Evolutionary conservation across 345 rosid genomes (phyloP).

Genomic region (Adansonia digitata): DNA sequence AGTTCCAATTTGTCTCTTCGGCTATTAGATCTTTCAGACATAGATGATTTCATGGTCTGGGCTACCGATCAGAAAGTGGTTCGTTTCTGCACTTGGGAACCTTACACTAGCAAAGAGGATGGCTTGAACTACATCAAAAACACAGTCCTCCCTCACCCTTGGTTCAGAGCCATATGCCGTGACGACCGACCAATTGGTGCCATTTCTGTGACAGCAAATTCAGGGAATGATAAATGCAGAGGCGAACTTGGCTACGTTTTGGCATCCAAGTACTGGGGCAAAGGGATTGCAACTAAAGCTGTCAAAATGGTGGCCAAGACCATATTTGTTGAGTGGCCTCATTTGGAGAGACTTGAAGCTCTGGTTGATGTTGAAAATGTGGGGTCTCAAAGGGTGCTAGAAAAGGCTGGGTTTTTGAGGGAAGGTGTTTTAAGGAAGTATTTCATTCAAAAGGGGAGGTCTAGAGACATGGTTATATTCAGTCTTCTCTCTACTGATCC

Average conservation of each 20-base stretch:
- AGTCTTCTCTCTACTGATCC: slow-evolving; percentile 58
- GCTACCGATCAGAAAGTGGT: slow-evolving; percentile 43
- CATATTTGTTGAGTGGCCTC: slow-evolving; percentile 44
- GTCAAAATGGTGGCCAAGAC: slow-evolving; percentile 40
- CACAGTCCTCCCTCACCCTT: slow-evolving; percentile 44
- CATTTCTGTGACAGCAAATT: slow-evolving; percentile 41
- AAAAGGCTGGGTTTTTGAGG: slow-evolving; percentile 58
- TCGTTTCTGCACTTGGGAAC: slow-evolving; percentile 51
- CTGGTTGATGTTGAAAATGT: slow-evolving; percentile 49
- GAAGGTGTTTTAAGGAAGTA: slow-evolving; percentile 66
- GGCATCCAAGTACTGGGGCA: slow-evolving; percentile 51
- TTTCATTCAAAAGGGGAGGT: slow-evolving; percentile 33
- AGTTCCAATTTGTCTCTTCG: slow-evolving; percentile 34
- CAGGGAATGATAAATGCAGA: slow-evolving; percentile 34
- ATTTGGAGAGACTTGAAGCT: slow-evolving; percentile 63
- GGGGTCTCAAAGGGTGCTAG: slow-evolving; percentile 57
- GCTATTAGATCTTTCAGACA: slow-evolving; percentile 34
- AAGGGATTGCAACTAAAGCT: slow-evolving; percentile 49
- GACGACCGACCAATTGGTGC: slow-evolving; percentile 44
- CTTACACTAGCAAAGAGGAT: slow-evolving; percentile 42
- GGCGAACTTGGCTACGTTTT: slow-evolving; percentile 50
- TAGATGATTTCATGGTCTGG: slow-evolving; percentile 71
- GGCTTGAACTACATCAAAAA: slow-evolving; percentile 34
- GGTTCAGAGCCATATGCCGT: slow-evolving; percentile 57
- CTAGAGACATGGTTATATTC: slow-evolving; percentile 54